Evolutionary conservation across 805 yeast genomes (phyloP), one percentile per base, ranked within the genome.

Genomic region (Metschnikowia lochheadii): DNA sequence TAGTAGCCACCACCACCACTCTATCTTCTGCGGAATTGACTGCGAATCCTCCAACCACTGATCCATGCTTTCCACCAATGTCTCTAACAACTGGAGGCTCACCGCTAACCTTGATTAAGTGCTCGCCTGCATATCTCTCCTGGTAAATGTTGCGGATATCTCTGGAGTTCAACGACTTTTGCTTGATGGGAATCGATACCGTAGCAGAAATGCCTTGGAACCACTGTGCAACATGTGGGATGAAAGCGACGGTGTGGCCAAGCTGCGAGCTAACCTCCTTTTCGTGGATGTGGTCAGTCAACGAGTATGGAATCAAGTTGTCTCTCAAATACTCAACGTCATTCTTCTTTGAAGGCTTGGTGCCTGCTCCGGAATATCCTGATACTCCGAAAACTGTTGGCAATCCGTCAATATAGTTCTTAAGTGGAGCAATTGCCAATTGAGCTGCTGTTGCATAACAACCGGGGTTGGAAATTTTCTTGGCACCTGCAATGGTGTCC

Each of bases 391-490:
- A 94, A 11, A 92, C 78, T 3, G 89, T 75, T 46, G 99, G 98
- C 29, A 78, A 75, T 34, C 94, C 94, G 13, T 74, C 70, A 38
- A 83, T 75, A 62, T 80, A 80, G 44, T 83, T 81, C n/a, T 79
- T 70, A 60, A 94, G 75, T 34, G 99, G 99, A 44, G 92, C 84
- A 65, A 94, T 84, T 13, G 96, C 91, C 23, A 90, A 71, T 75
- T 94, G 98, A 13, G 97, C 94, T 51, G 95, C 97, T 42, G 99
- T 94, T n/a, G 99, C 97, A 67, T 91, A 94, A 76, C 99, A 94
- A 44, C 99, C 99, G 2, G 99, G 99, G 72, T 94, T 94, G 5
- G 97, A 85, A 54, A 94, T 87, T 66, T 87, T 88, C 62, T 79
- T 66, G 17, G 98, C 92, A 13, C 73, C 63, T 35, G 87, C 80